Conservation (phyloP, 2,329 filamentous ascomycete genomes). For the Beauveria brongniartii region DNA sequence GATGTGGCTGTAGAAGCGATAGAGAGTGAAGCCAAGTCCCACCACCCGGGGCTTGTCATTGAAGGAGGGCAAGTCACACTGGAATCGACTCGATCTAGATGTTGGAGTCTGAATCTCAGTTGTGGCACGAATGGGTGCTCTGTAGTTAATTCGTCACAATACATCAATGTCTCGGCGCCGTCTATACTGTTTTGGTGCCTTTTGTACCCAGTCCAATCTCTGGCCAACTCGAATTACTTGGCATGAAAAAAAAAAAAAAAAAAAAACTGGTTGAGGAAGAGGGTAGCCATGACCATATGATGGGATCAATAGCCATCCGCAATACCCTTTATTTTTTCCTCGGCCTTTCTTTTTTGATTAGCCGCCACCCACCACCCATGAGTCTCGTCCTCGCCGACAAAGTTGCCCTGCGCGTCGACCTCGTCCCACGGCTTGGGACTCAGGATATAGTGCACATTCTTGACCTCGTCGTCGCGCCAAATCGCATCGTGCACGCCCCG, state of each 20-base stretch:
- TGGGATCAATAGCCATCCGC: slow-evolving; percentile 19
- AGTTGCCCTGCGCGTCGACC: slow-evolving; percentile 34
- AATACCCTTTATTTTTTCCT: slow-evolving; percentile 33
- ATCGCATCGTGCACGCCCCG: slow-evolving; percentile 44
- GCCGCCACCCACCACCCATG: slow-evolving; percentile 49
- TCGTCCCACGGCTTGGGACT: slow-evolving; percentile 56
- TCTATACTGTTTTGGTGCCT: too few relatives aligned
- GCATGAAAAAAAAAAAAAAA: not conserved
- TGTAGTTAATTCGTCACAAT: too few relatives aligned
- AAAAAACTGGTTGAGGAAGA: not conserved
- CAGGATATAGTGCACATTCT: slow-evolving; percentile 55
- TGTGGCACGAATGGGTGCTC: too few relatives aligned
- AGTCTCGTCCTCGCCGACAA: slow-evolving; percentile 36
- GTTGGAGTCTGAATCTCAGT: too few relatives aligned
- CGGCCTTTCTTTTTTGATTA: slow-evolving; percentile 35
- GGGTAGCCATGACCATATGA: too few relatives aligned
- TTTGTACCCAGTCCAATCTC: not conserved
- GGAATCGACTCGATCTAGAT: too few relatives aligned
- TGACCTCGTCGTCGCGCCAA: slow-evolving; percentile 50
- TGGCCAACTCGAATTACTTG: too few relatives aligned
- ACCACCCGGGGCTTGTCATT: too few relatives aligned
- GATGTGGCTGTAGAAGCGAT: too few relatives aligned
- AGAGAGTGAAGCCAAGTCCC: not conserved
- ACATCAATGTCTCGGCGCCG: too few relatives aligned
- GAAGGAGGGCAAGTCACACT: too few relatives aligned